Evolutionary conservation across 305 asterid species (phyloP).

Genomic region (Plantago rigida): DNA sequence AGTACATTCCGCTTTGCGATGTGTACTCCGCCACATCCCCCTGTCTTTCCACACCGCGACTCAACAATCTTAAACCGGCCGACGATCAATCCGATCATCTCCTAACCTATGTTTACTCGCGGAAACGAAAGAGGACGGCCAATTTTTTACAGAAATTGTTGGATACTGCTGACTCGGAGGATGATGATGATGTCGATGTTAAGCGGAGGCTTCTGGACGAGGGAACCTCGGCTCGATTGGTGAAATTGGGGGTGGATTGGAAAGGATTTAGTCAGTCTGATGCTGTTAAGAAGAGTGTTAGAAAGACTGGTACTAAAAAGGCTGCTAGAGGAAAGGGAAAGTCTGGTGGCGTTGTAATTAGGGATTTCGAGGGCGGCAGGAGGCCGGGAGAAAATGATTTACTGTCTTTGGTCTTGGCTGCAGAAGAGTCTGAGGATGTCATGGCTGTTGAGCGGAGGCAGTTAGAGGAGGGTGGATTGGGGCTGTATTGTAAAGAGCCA

Average conservation of each 20-base stretch:
- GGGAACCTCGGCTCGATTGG: no score
- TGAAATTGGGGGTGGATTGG: slow-evolving; percentile 25
- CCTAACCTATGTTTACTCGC: slow-evolving; percentile 35
- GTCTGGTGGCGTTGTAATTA: slow-evolving; percentile 20
- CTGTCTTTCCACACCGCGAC: slow-evolving; percentile 52
- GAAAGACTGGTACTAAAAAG: slow-evolving; percentile 12
- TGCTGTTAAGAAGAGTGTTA: slow-evolving; percentile 23
- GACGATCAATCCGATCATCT: slow-evolving; percentile 13
- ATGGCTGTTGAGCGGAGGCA: not conserved
- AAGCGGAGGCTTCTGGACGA: no score
- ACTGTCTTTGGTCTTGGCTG: not conserved
- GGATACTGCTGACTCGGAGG: slow-evolving; percentile 24
- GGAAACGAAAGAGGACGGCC: slow-evolving; percentile 45
- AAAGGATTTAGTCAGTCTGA: slow-evolving; percentile 29
- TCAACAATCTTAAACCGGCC: slow-evolving; percentile 67
- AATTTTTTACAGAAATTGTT: slow-evolving; percentile 14
- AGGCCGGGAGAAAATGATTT: no score
- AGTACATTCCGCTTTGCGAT: slow-evolving; percentile 69
- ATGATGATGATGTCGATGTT: slow-evolving; percentile 19
- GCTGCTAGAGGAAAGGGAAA: slow-evolving; percentile 24
- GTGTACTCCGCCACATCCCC: slow-evolving; percentile 88
- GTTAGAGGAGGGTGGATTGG: not conserved
- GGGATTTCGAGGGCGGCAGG: slow-evolving; percentile 29
- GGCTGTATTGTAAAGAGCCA: slow-evolving; percentile 31
- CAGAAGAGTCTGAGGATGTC: not conserved